A percentile compares a stretch with the other conserved stretches of the same genome.
Conservation (phyloP, 768 basidiomycete species). For the Kwoniella sp. region DNA sequence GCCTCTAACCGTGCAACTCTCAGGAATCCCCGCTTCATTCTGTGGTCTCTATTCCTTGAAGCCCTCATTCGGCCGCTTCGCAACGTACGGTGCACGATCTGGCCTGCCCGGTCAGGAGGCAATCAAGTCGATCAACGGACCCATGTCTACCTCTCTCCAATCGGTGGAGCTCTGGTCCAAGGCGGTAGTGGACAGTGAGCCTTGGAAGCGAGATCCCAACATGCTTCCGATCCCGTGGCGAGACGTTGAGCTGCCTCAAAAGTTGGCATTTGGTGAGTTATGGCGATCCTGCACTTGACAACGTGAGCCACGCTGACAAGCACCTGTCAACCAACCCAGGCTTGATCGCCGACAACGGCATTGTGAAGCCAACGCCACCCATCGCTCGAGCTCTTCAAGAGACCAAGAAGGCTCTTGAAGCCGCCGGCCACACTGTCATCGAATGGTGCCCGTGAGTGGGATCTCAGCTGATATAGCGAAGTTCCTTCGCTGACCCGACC, state of each 20-base stretch:
- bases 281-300: not conserved
- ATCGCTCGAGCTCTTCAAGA: conserved; percentile 22
- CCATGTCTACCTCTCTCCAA: conserved; percentile 25
- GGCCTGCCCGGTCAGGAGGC: conserved; percentile 37
- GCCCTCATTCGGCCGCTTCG: conserved; percentile 37
- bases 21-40: conserved; percentile 59
- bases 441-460: conserved; percentile 24
- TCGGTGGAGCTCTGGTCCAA: conserved; percentile 29
- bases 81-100: conserved; percentile 29
- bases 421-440: conserved; percentile 36
- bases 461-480: conserved; percentile 53
- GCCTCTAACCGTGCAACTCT: not conserved
- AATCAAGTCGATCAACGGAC: conserved; percentile 30
- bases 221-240: conserved; percentile 40
- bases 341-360: conserved; percentile 30
- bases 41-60: conserved; percentile 53
- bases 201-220: conserved; percentile 30
- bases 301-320: not conserved
- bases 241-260: conserved; percentile 19
- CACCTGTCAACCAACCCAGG: conserved; percentile 9
- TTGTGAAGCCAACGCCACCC: conserved; percentile 33
- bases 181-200: conserved; percentile 22
- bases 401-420: conserved; percentile 24
- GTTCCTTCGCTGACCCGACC: conserved; percentile 43
- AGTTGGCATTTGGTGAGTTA: conserved; percentile 29